Percentiles rank a stretch among this genome's conserved stretches.
These are phyloP conservation scores for Coelastrella sp. DNA, from an alignment of 139 green algal genomes.

Conservation along the genomic window DNA sequence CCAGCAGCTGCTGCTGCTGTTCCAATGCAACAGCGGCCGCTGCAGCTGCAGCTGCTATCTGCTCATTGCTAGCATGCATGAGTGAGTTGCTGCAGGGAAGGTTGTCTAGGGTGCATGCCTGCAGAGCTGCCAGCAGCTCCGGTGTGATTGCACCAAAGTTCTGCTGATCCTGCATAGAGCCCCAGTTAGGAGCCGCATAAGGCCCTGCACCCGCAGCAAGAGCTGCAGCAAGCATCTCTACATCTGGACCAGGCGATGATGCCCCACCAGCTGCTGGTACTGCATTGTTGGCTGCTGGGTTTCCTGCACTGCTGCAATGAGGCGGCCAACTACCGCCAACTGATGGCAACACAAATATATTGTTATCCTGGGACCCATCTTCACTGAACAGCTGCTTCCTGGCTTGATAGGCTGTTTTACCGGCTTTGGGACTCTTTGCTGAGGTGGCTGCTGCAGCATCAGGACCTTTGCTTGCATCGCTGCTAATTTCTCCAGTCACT, in stretches of 20 bases:
- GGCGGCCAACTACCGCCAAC: neutral
- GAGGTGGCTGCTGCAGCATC: neutral
- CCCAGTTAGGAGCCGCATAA: neutral
- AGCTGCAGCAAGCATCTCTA: neutral
- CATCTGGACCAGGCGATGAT: neutral
- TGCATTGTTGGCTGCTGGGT: neutral
- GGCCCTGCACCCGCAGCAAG: neutral
- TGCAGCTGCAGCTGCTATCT: neutral
- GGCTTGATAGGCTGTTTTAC: neutral
- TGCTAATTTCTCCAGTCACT: neutral
- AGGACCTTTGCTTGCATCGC: neutral
- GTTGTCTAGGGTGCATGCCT: neutral
- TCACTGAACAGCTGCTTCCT: constrained; percentile 37
- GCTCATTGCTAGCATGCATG: neutral
- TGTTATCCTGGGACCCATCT: neutral
- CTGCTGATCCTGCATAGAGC: neutral
- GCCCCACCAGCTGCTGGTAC: neutral
- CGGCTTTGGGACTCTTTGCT: neutral
- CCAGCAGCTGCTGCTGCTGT: constrained; percentile 6
- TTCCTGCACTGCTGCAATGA: neutral
- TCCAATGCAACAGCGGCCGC: neutral
- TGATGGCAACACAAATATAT: neutral
- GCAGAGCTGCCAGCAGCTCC: constrained; percentile 1
- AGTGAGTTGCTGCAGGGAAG: neutral
- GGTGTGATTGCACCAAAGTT: neutral